phyloP scores from a whole-genome alignment of 495 filamentous ascomycete species.

The Friedmanniomyces simplex region DNA sequence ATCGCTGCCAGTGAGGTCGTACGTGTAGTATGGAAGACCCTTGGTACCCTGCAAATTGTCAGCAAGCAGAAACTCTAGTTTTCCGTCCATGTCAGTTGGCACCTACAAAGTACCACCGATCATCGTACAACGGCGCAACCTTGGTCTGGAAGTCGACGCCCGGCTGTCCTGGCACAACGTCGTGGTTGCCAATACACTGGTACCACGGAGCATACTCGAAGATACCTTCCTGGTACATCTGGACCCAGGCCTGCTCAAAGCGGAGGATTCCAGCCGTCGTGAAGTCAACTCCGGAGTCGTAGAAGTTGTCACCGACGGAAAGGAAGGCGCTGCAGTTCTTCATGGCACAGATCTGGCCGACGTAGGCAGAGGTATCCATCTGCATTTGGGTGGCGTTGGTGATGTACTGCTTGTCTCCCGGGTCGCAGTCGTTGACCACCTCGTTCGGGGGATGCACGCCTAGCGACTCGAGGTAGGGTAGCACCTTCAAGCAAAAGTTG shows the following conservation, averaged over 20 bases:
- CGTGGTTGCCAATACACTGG: neutral
- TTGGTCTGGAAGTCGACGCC: constrained; percentile 5
- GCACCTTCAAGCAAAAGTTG: neutral
- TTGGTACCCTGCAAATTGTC: neutral
- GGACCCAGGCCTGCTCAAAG: neutral
- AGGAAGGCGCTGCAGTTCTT: constrained; percentile 3
- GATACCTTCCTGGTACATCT: neutral
- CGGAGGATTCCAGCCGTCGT: neutral
- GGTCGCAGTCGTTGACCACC: neutral
- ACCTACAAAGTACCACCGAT: constrained; percentile 2
- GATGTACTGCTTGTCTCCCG: constrained; percentile 4
- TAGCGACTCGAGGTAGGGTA: neutral
- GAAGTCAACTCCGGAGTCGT: constrained; percentile 1
- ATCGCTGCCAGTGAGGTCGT: neutral
- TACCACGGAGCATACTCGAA: constrained; percentile 1
- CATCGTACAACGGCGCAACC: neutral
- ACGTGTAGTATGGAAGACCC: neutral
- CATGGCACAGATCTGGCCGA: constrained; percentile 1
- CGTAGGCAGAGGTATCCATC: neutral
- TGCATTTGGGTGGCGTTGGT: constrained; percentile 2
- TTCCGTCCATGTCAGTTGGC: neutral
- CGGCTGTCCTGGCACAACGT: neutral
- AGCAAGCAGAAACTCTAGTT: no score
- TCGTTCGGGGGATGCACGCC: neutral
- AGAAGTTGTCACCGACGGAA: constrained; percentile 2